Evolutionary conservation across 257 asterid genomes (phyloP).

Genomic region (Scutellaria galericulata): DNA sequence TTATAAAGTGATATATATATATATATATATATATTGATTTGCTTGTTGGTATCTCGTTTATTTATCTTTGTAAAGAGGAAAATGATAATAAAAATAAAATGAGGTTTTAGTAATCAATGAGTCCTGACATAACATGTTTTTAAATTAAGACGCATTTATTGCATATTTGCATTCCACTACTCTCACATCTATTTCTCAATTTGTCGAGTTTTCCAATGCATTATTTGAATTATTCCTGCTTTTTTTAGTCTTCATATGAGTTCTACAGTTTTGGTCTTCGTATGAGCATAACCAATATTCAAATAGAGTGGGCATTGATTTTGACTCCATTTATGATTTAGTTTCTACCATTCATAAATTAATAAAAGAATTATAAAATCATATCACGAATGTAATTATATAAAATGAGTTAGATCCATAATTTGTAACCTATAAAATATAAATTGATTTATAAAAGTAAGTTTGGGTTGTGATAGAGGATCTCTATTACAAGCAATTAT

Average conservation of each 20-base stretch:
- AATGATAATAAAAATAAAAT: too few relatives aligned
- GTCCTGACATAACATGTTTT: background rate
- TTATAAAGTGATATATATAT: too few relatives aligned
- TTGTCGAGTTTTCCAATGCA: slow-evolving; percentile 27
- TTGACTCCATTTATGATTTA: background rate
- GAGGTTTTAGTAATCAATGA: background rate
- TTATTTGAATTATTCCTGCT: slow-evolving; percentile 7
- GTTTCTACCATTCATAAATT: background rate
- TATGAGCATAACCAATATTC: slow-evolving; percentile 3
- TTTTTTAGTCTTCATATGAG: background rate
- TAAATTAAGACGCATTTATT: slow-evolving; percentile 20
- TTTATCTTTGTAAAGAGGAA: too few relatives aligned
- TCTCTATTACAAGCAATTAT: too few relatives aligned
- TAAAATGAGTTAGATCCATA: too few relatives aligned
- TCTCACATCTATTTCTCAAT: background rate
- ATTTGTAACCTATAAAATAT: too few relatives aligned
- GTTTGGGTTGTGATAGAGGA: too few relatives aligned
- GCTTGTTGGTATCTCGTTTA: too few relatives aligned
- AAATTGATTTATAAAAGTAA: too few relatives aligned
- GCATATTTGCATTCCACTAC: background rate
- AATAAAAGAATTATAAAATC: too few relatives aligned
- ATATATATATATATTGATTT: too few relatives aligned
- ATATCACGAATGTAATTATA: background rate
- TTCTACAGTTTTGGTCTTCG: background rate
- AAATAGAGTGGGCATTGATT: slow-evolving; percentile 32